Conservation (phyloP, 2,329 filamentous ascomycete species). For the Stagonosporopsis vannaccii region DNA sequence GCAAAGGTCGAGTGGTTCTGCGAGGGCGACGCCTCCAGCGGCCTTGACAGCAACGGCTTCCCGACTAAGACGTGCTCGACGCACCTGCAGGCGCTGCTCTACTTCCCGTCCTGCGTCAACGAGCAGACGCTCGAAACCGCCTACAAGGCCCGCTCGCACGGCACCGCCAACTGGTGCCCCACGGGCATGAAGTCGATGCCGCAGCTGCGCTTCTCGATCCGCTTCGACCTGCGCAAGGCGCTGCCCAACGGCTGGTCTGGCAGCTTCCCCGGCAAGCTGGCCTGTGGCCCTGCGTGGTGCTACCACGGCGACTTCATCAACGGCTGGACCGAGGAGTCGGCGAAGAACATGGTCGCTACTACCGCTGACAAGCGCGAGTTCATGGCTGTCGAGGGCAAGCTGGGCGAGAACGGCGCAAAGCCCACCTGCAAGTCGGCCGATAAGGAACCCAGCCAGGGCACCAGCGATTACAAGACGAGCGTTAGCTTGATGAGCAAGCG, state of each 20-base stretch:
- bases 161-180: conserved; percentile 44
- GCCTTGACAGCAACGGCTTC: conserved; percentile 38
- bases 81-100: conserved; percentile 55
- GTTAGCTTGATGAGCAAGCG: conserved; percentile 35
- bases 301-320: conserved; percentile 60
- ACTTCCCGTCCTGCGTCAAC: conserved; percentile 57
- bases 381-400: conserved; percentile 44
- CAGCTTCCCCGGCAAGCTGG: conserved; percentile 53
- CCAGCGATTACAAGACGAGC: conserved; percentile 52
- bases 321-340: conserved; percentile 54
- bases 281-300: conserved; percentile 52
- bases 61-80: conserved; percentile 51
- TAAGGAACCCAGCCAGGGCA: conserved; percentile 53
- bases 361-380: conserved; percentile 49
- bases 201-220: conserved; percentile 57
- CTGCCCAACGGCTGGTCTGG: conserved; percentile 57
- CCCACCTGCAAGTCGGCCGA: conserved; percentile 50
- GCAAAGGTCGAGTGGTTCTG: conserved; percentile 41
- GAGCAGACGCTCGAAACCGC: conserved; percentile 42
- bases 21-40: conserved; percentile 27
- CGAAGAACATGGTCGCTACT: conserved; percentile 52
- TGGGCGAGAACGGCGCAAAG: conserved; percentile 42
- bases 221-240: conserved; percentile 55
- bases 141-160: conserved; percentile 41
- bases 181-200: conserved; percentile 56